Base-by-base conservation (phyloP, 176 grass and related monocot genomes). In the Ampelocalamus luodianensis region DNA sequence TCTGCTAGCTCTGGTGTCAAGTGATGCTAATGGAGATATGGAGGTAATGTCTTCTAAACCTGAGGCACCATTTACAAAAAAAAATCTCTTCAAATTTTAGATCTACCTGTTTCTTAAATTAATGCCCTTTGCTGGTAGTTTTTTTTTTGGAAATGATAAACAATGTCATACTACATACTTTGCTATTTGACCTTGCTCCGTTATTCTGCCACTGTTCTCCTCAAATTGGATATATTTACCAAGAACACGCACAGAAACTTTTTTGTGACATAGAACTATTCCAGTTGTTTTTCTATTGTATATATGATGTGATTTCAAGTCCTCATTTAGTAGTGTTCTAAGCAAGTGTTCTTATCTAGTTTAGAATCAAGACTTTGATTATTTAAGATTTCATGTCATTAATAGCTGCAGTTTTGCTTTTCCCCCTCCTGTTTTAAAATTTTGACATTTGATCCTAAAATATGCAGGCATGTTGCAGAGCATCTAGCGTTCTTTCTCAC, bases 401-500 rank as follows among this genome's bases (percentile, higher is more conserved):
- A 75, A 29, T 76, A 53, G 34, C 34, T 39, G 62, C 63, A 43
- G 36, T 85, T 76, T 56, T 77, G 23, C 17, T 62, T 62, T 18
- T 38, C 7, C 49, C n/a, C 0, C 17, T 45, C 53, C 48, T 68
- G 46, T 67, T 85, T 12, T 77, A 44, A 54, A 64, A 34, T 20
- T 71, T 43, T 91, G 68, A 87, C 20, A 44, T 64, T 72, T 51
- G n/a, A 39, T 83, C 48, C 69, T 87, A 83, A 90, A 87, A 62
- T 79, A 79, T 91, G 82, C 88, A 99, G 96, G 90, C 81, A 60
- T 99, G 91, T 91, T 93, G 90, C 80, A 93, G 91, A 82, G 91
- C 93, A 82, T 87, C 93, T 84, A 94, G 93, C 38, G 88, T 96
- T 87, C 96, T 99, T 72, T 92, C 91, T 92, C 86, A 96, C 79